Base-by-base conservation (phyloP, 768 basidiomycete species). In the Lactifluus pinguis region DNA sequence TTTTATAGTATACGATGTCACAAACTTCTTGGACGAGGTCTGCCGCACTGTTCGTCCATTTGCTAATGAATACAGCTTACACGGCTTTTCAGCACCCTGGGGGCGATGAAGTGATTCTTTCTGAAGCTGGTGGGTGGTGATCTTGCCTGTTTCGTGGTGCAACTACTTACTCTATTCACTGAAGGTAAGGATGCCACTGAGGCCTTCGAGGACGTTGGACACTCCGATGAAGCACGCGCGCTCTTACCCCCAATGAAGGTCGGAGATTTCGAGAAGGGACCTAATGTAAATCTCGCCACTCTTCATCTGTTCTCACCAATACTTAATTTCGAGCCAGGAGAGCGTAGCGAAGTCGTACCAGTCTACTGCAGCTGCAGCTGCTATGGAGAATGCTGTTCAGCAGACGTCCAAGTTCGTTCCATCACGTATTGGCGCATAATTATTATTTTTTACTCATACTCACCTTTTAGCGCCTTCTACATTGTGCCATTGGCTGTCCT, bases 191-290 rank as follows among this genome's bases (percentile, higher is more conserved):
- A 98, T 72, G 95, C 95, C 25, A 95, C 95, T 38, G 97, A 98
- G 70, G 93, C 97, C 6, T 99, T 99, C 70, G 95, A 98, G 76
- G 97, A 99, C 72, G 95, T 99, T 34, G 97, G 97, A 34, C 97
- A 98, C 81, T 98, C 95, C 0, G 95, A 98, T 68, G 97, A 99
- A 76, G 97, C 97, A 29, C 86, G 97, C 89, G 73, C 87, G 92
- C 6, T 95, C 93, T 59, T 97, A 86, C 11, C 91, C 85, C 63
- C 88, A 87, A 54, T 95, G 76, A 72, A 95, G 92, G 19, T 94
- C 92, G 2, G 95, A 95, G 71, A 84, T 72, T 71, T 85, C 80
- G 45, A 85, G 73, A 68, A 81, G 79, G 14, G 83, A 78, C 25
- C 45, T 32, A 62, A 82, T 80, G 64, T 67, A 54, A 29, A 47